phyloP scores from a whole-genome alignment of 352 stramenopile species.

The Phytophthora podocarpi region DNA sequence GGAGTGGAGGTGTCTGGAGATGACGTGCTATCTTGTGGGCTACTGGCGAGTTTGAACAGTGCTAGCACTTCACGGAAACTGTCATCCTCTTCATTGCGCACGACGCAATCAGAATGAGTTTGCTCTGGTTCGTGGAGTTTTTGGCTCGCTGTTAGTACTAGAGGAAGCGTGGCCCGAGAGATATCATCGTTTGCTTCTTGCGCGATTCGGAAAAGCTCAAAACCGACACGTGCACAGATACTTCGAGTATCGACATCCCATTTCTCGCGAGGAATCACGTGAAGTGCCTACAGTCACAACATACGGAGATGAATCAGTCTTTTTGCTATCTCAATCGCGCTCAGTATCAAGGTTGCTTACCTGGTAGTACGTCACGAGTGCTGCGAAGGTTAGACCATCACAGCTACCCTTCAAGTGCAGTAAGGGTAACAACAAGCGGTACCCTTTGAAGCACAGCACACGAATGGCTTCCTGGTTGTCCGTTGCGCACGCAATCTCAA shows the following conservation, averaged over 20 bases:
- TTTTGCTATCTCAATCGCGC: too few species aligned
- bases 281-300: slow-evolving; percentile 18
- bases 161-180: slow-evolving; percentile 21
- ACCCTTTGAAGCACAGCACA: slow-evolving; percentile 68
- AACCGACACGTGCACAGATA: slow-evolving; percentile 56
- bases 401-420: slow-evolving; percentile 55
- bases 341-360: slow-evolving; percentile 24
- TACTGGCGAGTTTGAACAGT: slow-evolving; percentile 25
- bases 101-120: background rate
- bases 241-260: slow-evolving; percentile 61
- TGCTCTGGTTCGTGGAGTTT: background rate
- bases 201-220: slow-evolving; percentile 64
- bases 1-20: background rate
- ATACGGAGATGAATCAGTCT: background rate
- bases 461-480: slow-evolving; percentile 57
- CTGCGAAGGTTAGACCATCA: slow-evolving; percentile 47
- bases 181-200: slow-evolving; percentile 30
- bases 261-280: slow-evolving; percentile 24
- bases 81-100: slow-evolving; percentile 8
- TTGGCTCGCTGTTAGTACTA: slow-evolving; percentile 16
- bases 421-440: slow-evolving; percentile 67
- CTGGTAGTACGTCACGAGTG: slow-evolving; percentile 64
- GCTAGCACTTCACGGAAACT: slow-evolving; percentile 35
- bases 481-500: slow-evolving; percentile 65
- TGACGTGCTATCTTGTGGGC: background rate